Conservation (phyloP, 192 early-diverging fungal species). For the Entrophospora sp. region DNA sequence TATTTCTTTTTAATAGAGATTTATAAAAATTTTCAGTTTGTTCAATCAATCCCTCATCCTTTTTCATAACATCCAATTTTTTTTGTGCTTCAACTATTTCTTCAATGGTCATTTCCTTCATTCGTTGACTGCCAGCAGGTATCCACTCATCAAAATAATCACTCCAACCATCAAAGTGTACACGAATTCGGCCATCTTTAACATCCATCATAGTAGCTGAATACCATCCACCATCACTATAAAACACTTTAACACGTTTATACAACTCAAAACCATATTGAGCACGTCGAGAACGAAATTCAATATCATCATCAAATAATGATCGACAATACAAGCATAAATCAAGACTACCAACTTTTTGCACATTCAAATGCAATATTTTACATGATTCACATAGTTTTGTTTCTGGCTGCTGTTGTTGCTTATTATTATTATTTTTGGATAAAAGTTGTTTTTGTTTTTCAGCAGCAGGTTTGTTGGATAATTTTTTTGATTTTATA, state of each 20-base stretch:
- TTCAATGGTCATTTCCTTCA: conserved; percentile 24
- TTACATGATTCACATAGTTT: conserved; percentile 18
- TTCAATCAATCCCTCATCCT: conserved; percentile 8
- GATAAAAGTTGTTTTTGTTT: too few species aligned
- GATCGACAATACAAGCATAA: conserved; percentile 14
- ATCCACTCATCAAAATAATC: conserved; percentile 49
- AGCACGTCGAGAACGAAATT: conserved; percentile 5
- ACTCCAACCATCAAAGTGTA: conserved; percentile 47
- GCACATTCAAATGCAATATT: conserved; percentile 14
- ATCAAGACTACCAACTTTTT: conserved; percentile 7
- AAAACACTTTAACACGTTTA: conserved; percentile 35
- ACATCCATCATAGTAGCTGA: conserved; percentile 32
- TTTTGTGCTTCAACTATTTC: conserved; percentile 20
- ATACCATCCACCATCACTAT: conserved; percentile 38
- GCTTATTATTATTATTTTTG: too few species aligned
- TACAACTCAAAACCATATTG: conserved; percentile 30
- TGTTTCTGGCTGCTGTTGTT: background rate
- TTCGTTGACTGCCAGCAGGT: conserved; percentile 35
- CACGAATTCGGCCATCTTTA: conserved; percentile 32
- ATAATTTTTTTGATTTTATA: too few species aligned
- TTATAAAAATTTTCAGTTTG: background rate
- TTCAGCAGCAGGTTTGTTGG: too few species aligned
- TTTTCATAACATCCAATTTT: conserved; percentile 11
- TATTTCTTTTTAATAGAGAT: background rate
- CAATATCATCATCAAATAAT: conserved; percentile 5